Evolutionary conservation across 129 eudicot genomes (phyloP), one percentile per base, ranked within the genome.

Genomic region (Centella asiatica): DNA sequence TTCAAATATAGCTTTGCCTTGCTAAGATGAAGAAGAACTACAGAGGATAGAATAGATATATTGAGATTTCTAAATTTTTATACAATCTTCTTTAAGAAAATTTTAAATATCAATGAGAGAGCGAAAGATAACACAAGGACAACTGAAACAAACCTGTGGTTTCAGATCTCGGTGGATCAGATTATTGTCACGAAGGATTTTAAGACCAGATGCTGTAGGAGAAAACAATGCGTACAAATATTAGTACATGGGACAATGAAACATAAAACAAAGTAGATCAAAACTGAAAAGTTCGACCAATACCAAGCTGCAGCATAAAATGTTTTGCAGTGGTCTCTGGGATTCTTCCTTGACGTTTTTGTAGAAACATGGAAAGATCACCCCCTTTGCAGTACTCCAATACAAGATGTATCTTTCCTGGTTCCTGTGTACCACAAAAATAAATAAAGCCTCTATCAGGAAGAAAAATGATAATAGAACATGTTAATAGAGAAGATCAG

Each of bases 351-450:
- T 84, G 85, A 46, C 84, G 88, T 51, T 77, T 85, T 58, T 84
- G 89, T 49, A 92, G 80, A 72, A 84, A 84, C 83, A 77, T 66
- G 10, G 83, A 84, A 58, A 92, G 84, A 67, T 92, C 98, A 72
- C 98, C 98, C 53, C 98, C 98, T 81, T 74, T 78, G 77, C 98
- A 92, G 72, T 70, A 87, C 71, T 92, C 98, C 73, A 92, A 77
- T 44, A 92, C 81, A 67, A 92, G 90, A 77, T 92, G 83, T 54
- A 92, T 92, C 75, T 82, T 92, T 54, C 98, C 98, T 49, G 90
- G 79, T 56, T 80, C 98, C 98, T 92, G 68, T 5, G 45, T 49
- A 68, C 45, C 67, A 80, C 18, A 71, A 74, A 74, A 3, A 50
- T 37, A 0, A 53, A n/a, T n/a, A n/a, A n/a, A n/a, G n/a, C n/a